These are phyloP conservation scores for Cladosporium sphaerospermum DNA, from an alignment of 2,329 filamentous ascomycete genomes.

Conservation along the genomic window DNA sequence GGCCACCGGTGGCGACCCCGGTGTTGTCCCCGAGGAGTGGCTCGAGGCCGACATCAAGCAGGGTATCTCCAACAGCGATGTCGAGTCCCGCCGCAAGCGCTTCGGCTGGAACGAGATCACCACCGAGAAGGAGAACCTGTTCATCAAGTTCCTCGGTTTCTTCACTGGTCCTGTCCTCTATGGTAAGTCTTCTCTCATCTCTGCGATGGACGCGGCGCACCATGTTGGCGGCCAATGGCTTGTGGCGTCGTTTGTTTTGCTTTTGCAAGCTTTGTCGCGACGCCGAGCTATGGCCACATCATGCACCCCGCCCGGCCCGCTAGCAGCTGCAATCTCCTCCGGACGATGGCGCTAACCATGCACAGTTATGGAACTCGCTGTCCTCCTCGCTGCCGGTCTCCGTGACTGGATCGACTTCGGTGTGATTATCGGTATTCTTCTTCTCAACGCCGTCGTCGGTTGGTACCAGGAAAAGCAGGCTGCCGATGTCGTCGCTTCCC, in stretches of 20 bases:
- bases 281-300: conserved; percentile 19
- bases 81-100: conserved; percentile 59
- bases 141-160: conserved; percentile 68
- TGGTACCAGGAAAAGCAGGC: conserved; percentile 80
- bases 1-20: conserved; percentile 31
- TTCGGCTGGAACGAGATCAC: conserved; percentile 66
- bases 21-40: conserved; percentile 58
- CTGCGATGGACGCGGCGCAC: background rate
- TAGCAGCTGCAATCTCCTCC: conserved; percentile 21
- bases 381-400: conserved; percentile 66
- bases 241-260: conserved; percentile 13
- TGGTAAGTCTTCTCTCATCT: conserved; percentile 46
- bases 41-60: conserved; percentile 60
- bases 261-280: conserved; percentile 16
- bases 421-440: conserved; percentile 69
- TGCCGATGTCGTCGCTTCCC: conserved; percentile 65
- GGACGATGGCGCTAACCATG: conserved; percentile 12
- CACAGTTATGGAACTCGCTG: conserved; percentile 69
- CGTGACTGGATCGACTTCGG: conserved; percentile 71
- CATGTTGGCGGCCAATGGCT: conserved; percentile 7
- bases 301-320: conserved; percentile 9
- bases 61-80: conserved; percentile 54
- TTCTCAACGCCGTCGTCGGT: conserved; percentile 69
- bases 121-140: conserved; percentile 69
- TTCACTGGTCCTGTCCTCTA: conserved; percentile 73